Evolutionary conservation across 805 yeast species (phyloP).

Genomic region (Wickerhamomyces chaumierensis): DNA sequence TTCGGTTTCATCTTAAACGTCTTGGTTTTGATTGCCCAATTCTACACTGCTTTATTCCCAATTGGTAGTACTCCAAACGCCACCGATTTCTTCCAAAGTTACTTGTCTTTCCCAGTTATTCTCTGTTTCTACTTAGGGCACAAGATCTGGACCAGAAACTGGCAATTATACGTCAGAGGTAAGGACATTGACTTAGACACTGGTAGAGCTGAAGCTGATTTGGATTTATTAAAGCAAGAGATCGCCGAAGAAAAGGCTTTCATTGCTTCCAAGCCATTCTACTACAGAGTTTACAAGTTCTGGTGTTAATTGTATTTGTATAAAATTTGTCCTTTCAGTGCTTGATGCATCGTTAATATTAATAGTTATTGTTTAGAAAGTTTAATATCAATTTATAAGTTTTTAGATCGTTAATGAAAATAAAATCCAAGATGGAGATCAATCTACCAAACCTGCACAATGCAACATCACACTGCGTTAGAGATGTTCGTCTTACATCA

Average conservation of each 20-base stretch:
- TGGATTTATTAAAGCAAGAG: slow-evolving; percentile 45
- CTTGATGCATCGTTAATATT: no score
- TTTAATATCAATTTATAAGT: no score
- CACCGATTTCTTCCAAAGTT: slow-evolving; percentile 25
- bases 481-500: no score
- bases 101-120: slow-evolving; percentile 31
- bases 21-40: slow-evolving; percentile 59
- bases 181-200: slow-evolving; percentile 47
- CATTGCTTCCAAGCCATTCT: slow-evolving; percentile 33
- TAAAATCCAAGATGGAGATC: no score
- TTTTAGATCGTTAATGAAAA: no score
- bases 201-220: slow-evolving; percentile 52
- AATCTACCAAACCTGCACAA: no score
- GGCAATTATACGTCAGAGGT: slow-evolving; percentile 29
- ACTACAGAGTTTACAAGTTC: slow-evolving; percentile 37
- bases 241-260: slow-evolving; percentile 42
- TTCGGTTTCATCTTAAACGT: slow-evolving; percentile 46
- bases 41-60: slow-evolving; percentile 53
- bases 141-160: slow-evolving; percentile 31
- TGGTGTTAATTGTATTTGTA: slow-evolving; percentile 31
- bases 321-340: background rate
- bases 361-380: no score
- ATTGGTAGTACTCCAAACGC: slow-evolving; percentile 22
- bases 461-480: no score
- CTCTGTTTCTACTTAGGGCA: slow-evolving; percentile 27